These are phyloP conservation scores for Oleoguttula mirabilis DNA, from an alignment of 495 filamentous ascomycete genomes.

Conservation along the genomic window DNA sequence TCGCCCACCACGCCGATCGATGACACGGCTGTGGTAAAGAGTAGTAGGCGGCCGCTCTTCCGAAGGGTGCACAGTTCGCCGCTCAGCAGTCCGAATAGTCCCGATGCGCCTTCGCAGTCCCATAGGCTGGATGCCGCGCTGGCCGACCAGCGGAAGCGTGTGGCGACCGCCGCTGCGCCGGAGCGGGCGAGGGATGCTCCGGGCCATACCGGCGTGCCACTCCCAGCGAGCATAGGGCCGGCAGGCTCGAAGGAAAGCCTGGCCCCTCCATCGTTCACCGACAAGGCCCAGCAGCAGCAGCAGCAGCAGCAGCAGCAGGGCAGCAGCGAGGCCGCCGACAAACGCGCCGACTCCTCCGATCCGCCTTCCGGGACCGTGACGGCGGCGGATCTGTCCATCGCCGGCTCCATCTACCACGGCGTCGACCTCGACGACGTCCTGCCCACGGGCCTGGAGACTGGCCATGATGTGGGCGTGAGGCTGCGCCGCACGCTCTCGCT, in stretches of 20 bases:
- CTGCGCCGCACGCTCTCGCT: conserved; percentile 37
- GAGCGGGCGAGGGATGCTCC: background rate
- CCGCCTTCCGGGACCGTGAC: conserved; percentile 5
- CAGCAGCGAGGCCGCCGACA: background rate
- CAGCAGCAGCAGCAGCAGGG: background rate
- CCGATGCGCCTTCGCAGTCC: background rate
- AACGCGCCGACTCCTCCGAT: no score
- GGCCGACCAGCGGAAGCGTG: background rate
- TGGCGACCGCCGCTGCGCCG: background rate
- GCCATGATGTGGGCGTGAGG: conserved; percentile 18
- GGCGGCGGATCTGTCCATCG: conserved; percentile 23
- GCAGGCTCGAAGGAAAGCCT: background rate
- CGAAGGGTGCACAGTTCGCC: conserved; percentile 6
- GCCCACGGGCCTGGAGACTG: conserved; percentile 17
- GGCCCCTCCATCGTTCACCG: background rate
- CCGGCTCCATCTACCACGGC: conserved; percentile 27
- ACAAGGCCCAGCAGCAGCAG: background rate
- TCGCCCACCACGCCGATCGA: conserved; percentile 10
- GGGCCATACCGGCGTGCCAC: no score
- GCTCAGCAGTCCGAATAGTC: conserved; percentile 13
- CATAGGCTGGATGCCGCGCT: background rate
- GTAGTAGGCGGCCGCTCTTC: conserved; percentile 7
- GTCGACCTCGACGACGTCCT: conserved; percentile 24
- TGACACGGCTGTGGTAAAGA: background rate
- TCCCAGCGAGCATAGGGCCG: background rate